phyloP scores from a whole-genome alignment of 208 protist genomes.

The Leishmania turanica region DNA sequence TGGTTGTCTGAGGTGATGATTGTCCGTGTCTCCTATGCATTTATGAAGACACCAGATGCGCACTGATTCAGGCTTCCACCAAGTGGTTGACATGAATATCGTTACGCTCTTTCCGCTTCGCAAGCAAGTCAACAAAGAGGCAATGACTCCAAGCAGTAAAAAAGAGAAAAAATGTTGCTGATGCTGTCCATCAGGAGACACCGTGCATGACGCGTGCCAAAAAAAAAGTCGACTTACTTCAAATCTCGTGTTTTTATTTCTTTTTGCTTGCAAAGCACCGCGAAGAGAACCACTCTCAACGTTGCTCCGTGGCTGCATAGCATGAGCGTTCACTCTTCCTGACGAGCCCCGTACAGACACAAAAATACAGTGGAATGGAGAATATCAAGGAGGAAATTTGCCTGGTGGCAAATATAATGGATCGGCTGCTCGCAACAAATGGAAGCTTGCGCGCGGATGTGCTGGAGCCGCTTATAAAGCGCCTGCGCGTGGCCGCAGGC shows the following conservation, averaged over 20 bases:
- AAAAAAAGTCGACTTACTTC: neutral
- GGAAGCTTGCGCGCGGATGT: slow-evolving; percentile 43
- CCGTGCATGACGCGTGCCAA: neutral
- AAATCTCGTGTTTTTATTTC: neutral
- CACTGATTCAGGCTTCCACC: neutral
- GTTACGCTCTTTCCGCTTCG: neutral
- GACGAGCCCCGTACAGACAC: neutral
- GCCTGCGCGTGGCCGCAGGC: slow-evolving; percentile 39
- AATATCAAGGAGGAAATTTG: slow-evolving; percentile 40
- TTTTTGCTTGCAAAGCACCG: neutral
- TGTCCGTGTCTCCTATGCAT: neutral
- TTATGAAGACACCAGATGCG: neutral
- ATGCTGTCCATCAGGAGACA: neutral
- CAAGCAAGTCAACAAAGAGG: too few relatives aligned
- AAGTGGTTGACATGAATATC: too few relatives aligned
- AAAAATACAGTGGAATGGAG: slow-evolving; percentile 15
- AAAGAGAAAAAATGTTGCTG: neutral
- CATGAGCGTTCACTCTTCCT: neutral
- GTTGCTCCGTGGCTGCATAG: too few relatives aligned
- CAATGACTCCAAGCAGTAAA: neutral
- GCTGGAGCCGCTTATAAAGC: slow-evolving; percentile 38
- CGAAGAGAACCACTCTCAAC: neutral
- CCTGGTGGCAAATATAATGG: slow-evolving; percentile 67
- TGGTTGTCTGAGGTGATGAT: neutral
- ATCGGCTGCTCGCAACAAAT: slow-evolving; percentile 41